Conservation (phyloP, 257 asterid species). For the Fraxinus americana region DNA sequence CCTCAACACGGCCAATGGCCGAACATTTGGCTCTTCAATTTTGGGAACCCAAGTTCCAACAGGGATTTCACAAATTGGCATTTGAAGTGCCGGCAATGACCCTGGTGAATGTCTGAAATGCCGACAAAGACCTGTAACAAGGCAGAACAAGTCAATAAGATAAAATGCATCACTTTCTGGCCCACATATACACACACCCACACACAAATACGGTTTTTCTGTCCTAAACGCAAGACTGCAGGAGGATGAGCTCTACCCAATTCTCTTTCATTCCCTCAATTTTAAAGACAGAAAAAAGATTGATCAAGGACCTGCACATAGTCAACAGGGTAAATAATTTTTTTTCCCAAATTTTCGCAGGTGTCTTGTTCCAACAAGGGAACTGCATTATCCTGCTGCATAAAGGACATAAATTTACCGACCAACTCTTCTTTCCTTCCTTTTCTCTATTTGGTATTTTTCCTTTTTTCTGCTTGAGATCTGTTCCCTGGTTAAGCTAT, state of each 20-base stretch:
- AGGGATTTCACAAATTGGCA: constrained; percentile 67
- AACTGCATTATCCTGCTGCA: neutral
- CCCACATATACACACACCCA: neutral
- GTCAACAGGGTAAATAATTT: neutral
- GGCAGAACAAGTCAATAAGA: constrained; percentile 20
- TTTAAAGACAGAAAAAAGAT: neutral
- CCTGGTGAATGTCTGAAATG: constrained; percentile 76
- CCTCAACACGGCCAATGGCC: constrained; percentile 82
- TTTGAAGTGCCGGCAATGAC: constrained; percentile 72
- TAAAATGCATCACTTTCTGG: constrained; percentile 1
- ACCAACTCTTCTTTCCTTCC: neutral
- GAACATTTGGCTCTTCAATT: constrained; percentile 71
- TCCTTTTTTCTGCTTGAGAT: neutral
- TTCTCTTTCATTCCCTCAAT: neutral
- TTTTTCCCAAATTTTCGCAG: neutral
- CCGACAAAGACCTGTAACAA: constrained; percentile 74
- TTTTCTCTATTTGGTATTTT: neutral
- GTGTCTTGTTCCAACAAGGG: neutral
- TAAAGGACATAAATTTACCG: neutral
- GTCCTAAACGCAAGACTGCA: neutral
- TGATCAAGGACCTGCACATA: neutral
- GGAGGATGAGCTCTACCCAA: neutral
- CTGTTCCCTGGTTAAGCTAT: neutral
- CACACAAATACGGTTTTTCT: neutral
- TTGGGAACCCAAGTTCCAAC: constrained; percentile 93